Percentiles rank a stretch among this genome's conserved stretches.
These are phyloP conservation scores for Powellomyces hirtus DNA, from an alignment of 192 early-diverging fungal species.

Conservation along the genomic window DNA sequence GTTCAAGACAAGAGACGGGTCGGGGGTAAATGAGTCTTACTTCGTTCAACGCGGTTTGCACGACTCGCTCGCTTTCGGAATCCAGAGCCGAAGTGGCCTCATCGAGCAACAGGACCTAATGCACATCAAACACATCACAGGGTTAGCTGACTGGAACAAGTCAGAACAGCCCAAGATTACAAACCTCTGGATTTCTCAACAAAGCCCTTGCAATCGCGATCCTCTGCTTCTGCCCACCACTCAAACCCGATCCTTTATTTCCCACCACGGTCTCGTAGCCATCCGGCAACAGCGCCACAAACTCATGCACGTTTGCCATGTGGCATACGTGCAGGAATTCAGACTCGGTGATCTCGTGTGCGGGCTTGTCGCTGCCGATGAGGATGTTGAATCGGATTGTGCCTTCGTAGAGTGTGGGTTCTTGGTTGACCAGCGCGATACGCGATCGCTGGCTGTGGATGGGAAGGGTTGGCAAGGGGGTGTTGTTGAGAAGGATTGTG, in stretches of 20 bases:
- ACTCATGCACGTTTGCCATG: constrained; percentile 31
- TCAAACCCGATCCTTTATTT: constrained; percentile 22
- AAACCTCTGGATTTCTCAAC: constrained; percentile 79
- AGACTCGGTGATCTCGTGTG: too few relatives aligned
- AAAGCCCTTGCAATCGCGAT: constrained; percentile 62
- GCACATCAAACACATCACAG: constrained; percentile 46
- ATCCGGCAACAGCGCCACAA: constrained; percentile 20
- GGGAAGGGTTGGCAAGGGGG: constrained; percentile 61
- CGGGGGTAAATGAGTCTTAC: too few relatives aligned
- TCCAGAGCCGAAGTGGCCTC: constrained; percentile 86
- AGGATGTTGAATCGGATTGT: constrained; percentile 86
- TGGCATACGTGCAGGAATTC: too few relatives aligned
- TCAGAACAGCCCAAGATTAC: too few relatives aligned
- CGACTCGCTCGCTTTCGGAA: constrained; percentile 72
- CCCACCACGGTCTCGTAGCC: constrained; percentile 35
- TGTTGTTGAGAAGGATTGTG: constrained; percentile 56
- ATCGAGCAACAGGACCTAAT: constrained; percentile 69
- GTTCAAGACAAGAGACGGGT: constrained; percentile 45
- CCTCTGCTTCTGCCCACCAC: constrained; percentile 46
- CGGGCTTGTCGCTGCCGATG: too few relatives aligned
- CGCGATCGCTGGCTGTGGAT: constrained; percentile 65
- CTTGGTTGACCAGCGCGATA: constrained; percentile 87
- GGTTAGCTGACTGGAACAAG: constrained; percentile 80
- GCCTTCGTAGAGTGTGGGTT: constrained; percentile 87
- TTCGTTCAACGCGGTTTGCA: constrained; percentile 62